Percentiles rank a stretch among this genome's conserved stretches.
phyloP scores from a whole-genome alignment of 345 rosid species.

The Cardamine resedifolia region DNA sequence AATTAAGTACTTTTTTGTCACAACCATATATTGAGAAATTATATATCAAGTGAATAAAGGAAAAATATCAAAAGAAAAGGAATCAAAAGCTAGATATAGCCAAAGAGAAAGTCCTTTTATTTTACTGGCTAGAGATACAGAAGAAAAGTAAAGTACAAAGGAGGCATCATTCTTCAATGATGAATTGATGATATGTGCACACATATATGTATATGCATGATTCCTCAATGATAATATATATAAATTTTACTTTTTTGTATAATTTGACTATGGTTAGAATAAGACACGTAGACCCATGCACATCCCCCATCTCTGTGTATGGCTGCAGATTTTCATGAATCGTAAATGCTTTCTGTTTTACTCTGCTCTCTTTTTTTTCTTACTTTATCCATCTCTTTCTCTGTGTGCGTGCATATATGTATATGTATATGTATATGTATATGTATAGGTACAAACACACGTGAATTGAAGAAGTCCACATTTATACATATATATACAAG shows the following conservation, averaged over 20 bases:
- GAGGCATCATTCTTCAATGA: slow-evolving; percentile 40
- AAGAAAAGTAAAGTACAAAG: slow-evolving; percentile 37
- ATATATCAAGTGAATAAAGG: slow-evolving; percentile 14
- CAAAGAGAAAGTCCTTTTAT: slow-evolving; percentile 25
- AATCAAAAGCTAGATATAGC: slow-evolving; percentile 36
- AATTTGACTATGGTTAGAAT: slow-evolving; percentile 18
- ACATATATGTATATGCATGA: slow-evolving; percentile 29
- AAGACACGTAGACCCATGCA: slow-evolving; percentile 45
- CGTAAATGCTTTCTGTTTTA: slow-evolving; percentile 40
- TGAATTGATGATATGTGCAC: slow-evolving; percentile 35
- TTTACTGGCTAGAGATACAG: slow-evolving; percentile 30
- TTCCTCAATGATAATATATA: slow-evolving; percentile 25
- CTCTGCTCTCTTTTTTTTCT: slow-evolving; percentile 27
- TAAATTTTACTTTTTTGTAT: neutral
- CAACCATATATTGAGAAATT: neutral
- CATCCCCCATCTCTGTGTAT: slow-evolving; percentile 33
- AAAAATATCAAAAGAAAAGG: neutral
- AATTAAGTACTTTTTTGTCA: neutral
- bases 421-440: neutral
- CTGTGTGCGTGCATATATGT: slow-evolving; percentile 27
- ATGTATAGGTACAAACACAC: slow-evolving; percentile 11
- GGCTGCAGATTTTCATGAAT: slow-evolving; percentile 40
- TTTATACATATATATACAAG: neutral
- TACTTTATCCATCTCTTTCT: slow-evolving; percentile 37
- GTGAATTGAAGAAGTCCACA: slow-evolving; percentile 30